A percentile compares a stretch with the other conserved stretches of the same genome.
These are phyloP conservation scores for Laguncularia racemosa DNA, from an alignment of 345 rosid genomes.

Conservation along the genomic window DNA sequence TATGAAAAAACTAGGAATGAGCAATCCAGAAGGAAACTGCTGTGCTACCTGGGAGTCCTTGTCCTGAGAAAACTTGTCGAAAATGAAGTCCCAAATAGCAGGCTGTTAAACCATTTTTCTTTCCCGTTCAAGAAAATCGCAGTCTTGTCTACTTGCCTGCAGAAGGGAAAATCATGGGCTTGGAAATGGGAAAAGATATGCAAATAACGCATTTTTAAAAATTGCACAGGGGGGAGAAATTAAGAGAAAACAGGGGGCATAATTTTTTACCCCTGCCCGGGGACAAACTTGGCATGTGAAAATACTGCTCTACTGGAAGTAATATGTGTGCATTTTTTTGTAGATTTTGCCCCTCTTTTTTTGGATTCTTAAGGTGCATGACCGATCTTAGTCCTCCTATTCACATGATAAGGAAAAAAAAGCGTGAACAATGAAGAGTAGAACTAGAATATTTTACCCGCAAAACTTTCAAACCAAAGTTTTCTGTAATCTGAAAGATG, in stretches of 20 bases:
- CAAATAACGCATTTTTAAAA: too few relatives aligned
- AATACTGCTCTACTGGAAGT: too few relatives aligned
- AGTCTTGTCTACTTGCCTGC: conserved; percentile 96
- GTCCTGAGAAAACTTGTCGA: conserved; percentile 36
- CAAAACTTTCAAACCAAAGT: conserved; percentile 82
- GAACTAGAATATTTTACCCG: conserved; percentile 37
- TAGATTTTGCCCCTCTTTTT: too few relatives aligned
- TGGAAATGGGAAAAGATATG: neutral
- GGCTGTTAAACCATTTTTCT: conserved; percentile 97
- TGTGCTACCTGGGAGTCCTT: conserved; percentile 27
- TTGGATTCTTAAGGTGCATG: too few relatives aligned
- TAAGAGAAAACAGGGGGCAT: too few relatives aligned
- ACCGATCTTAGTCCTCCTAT: too few relatives aligned
- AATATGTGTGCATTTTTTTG: too few relatives aligned
- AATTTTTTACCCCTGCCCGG: too few relatives aligned
- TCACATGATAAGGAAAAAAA: neutral
- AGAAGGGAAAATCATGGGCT: conserved; percentile 1
- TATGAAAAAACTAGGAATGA: conserved; percentile 5
- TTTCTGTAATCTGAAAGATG: conserved; percentile 60
- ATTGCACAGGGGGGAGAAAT: too few relatives aligned
- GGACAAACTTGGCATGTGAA: too few relatives aligned
- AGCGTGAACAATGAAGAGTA: neutral
- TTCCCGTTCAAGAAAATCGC: conserved; percentile 89
- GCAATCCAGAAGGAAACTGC: neutral
- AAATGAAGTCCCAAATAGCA: conserved; percentile 88